Conservation (phyloP, 225 moss, liverwort and hornwort genomes). For the Asterella californica region DNA sequence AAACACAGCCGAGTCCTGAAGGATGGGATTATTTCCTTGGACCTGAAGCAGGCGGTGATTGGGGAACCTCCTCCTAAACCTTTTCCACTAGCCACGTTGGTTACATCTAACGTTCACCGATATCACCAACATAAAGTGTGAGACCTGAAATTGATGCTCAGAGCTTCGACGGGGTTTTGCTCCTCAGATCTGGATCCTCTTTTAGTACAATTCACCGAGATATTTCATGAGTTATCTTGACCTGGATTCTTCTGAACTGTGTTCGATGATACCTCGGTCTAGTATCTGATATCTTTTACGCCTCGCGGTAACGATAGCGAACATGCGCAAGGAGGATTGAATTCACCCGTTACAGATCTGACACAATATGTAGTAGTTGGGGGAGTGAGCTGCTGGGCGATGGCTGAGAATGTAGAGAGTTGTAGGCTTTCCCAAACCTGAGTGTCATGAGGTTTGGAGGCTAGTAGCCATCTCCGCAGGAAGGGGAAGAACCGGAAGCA, state of each 20-base stretch:
- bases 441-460: not conserved
- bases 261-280: not conserved
- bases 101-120: not conserved
- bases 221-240: not conserved
- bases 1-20: not conserved
- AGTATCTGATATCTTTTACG: not conserved
- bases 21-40: not conserved
- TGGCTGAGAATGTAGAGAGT: not conserved
- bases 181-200: not conserved
- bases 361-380: not conserved
- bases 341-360: not conserved
- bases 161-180: not conserved
- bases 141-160: not conserved
- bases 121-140: not conserved
- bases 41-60: not conserved
- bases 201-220: slow-evolving; percentile 6
- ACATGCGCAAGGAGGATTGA: not conserved
- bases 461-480: not conserved
- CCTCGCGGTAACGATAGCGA: not conserved
- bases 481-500: not conserved
- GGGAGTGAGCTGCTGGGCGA: not conserved
- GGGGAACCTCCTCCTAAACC: not conserved
- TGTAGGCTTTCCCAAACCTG: not conserved
- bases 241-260: not conserved
- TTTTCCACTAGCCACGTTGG: not conserved